Evolutionary conservation across 495 filamentous ascomycete genomes (phyloP).

Genomic region (Aspergillus panamensis): DNA sequence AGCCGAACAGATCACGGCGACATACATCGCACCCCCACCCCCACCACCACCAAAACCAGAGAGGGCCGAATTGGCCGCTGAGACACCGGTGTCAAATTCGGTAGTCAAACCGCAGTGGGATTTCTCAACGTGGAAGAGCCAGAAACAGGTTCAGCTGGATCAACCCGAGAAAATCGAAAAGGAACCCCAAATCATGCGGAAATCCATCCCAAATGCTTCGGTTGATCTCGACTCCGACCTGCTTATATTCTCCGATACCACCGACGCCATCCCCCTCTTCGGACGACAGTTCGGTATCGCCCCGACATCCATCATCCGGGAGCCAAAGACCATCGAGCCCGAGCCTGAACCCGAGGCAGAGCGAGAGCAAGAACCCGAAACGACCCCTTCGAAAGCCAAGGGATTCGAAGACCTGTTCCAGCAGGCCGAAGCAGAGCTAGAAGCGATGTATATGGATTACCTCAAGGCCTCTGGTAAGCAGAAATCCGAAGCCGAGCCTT

Average conservation of each 20-base stretch:
- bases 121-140: too few relatives aligned
- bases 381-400: background rate
- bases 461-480: background rate
- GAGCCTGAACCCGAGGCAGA: background rate
- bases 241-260: slow-evolving; percentile 8
- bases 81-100: too few relatives aligned
- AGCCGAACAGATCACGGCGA: background rate
- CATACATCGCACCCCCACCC: too few relatives aligned
- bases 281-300: slow-evolving; percentile 14
- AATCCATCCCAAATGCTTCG: too few relatives aligned
- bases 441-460: slow-evolving; percentile 6
- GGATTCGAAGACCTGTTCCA: background rate
- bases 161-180: background rate
- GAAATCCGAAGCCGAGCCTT: background rate
- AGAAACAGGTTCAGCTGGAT: too few relatives aligned
- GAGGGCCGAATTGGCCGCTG: too few relatives aligned
- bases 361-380: too few relatives aligned
- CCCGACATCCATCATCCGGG: slow-evolving; percentile 9
- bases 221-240: slow-evolving; percentile 1
- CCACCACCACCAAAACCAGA: too few relatives aligned
- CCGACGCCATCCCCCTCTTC: slow-evolving; percentile 9
- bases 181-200: background rate
- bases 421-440: slow-evolving; percentile 5
- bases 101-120: too few relatives aligned
- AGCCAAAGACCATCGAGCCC: background rate